Evolutionary conservation across 2,329 filamentous ascomycete genomes (phyloP), one percentile per base, ranked within the genome.

Genomic region (Purpureocillium takamizusanense): DNA sequence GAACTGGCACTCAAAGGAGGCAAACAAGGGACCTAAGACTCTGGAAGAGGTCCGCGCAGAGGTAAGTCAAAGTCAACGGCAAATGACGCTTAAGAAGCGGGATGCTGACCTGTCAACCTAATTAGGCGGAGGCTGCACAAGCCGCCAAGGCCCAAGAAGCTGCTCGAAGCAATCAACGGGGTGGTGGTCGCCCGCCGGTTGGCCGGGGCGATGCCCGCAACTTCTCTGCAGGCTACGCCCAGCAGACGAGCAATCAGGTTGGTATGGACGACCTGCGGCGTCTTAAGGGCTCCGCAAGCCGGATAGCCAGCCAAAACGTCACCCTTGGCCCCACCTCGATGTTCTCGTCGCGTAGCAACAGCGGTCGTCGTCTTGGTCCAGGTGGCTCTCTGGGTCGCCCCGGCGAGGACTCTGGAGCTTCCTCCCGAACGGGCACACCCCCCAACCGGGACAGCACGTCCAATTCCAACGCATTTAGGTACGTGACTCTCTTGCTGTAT

Each of bases 11-110:
- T 88, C 86, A 41, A 95, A 95, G 72, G 87, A 94, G 58, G 67
- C 70, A 38, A 84, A 89, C 66, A 97, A 97, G 72, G 92, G 92
- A 29, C 92, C 92, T 42, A 95, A 95, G 80, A 98, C 92, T 8
- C 83, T 98, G 38, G 80, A 88, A 4, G 86, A 97, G 66, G 86
- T 98, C 49, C 86, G 88, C 58, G 83, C 81, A 50, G 83, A 87
- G 65, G 78, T 81, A 67, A 54, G 72, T 63, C 34, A 16, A 16
- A 9, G 11, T n/a, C 10, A 18, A 31, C 25, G 2, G 15, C 15
- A 7, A 33, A 14, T 13, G 18, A 34, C 17, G 18, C 8, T 16
- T n/a, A n/a, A n/a, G 31, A 11, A 9, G 14, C 13, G 7, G 29
- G 36, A 47, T 44, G 45, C 56, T 53, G 56, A 58, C 40, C 31